Evolutionary conservation across 768 basidiomycete species (phyloP).

Genomic region (Infundibulicybe gibba): DNA sequence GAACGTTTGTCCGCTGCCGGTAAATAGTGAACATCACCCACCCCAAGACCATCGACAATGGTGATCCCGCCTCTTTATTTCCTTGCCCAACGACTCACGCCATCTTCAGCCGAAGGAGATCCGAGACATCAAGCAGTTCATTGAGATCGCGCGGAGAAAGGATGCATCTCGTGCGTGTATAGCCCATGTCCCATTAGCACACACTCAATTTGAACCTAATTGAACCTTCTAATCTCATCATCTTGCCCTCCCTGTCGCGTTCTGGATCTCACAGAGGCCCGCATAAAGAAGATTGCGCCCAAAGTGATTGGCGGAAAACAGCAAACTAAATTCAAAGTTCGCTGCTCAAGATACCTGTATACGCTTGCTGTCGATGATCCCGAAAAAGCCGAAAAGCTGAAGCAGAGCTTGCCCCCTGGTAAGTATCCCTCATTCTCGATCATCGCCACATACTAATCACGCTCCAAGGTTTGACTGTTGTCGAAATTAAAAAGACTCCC

Average conservation of each 20-base stretch:
- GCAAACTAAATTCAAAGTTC: constrained; percentile 97
- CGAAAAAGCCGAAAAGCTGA: constrained; percentile 98
- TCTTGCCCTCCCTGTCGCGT: not conserved
- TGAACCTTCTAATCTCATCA: not conserved
- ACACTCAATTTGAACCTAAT: constrained; percentile 1
- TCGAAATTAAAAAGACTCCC: constrained; percentile 64
- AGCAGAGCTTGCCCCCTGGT: constrained; percentile 81
- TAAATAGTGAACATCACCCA: constrained; percentile 20
- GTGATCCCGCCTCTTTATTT: constrained; percentile 21
- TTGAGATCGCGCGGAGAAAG: constrained; percentile 95
- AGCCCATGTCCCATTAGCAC: not conserved
- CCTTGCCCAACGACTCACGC: constrained; percentile 3
- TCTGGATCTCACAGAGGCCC: constrained; percentile 62
- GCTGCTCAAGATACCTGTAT: constrained; percentile 96
- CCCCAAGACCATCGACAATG: constrained; percentile 39
- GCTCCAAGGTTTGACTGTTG: constrained; percentile 58
- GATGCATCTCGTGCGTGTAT: constrained; percentile 85
- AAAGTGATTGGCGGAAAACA: constrained; percentile 67
- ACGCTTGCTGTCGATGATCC: constrained; percentile 94
- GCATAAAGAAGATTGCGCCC: constrained; percentile 92
- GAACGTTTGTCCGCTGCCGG: constrained; percentile 1
- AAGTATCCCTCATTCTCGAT: not conserved
- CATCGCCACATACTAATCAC: not conserved
- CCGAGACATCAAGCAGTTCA: constrained; percentile 97
- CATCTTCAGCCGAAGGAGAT: constrained; percentile 87